phyloP scores from a whole-genome alignment of 192 early-diverging fungal genomes.

The Backusella liffmaniae region DNA sequence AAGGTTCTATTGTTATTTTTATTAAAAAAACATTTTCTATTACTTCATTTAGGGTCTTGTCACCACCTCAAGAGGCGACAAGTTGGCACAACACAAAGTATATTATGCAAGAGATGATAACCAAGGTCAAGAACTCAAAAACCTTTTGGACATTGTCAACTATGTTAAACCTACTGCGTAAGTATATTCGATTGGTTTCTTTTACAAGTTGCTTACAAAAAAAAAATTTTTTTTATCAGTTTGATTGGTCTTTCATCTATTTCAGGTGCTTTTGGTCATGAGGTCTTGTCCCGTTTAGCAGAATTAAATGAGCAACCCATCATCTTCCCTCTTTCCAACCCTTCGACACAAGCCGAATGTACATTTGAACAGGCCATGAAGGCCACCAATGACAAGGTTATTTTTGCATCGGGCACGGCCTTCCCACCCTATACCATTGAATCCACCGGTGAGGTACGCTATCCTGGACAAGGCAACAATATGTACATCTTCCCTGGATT shows the following conservation, averaged over 20 bases:
- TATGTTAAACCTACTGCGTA: conserved; percentile 82
- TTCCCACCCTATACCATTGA: conserved; percentile 84
- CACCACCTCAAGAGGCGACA: conserved; percentile 85
- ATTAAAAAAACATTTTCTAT: background rate
- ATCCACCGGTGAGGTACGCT: conserved; percentile 48
- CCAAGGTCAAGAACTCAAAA: conserved; percentile 68
- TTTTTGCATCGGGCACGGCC: conserved; percentile 95
- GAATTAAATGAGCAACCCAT: conserved; percentile 81
- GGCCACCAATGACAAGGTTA: conserved; percentile 80
- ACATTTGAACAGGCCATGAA: conserved; percentile 91
- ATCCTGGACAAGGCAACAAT: conserved; percentile 93
- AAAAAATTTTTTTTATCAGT: background rate
- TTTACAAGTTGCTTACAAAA: too few species aligned
- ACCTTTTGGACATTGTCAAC: conserved; percentile 75
- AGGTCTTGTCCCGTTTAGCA: conserved; percentile 74
- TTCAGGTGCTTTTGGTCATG: conserved; percentile 74
- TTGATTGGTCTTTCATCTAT: conserved; percentile 88
- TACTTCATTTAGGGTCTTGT: conserved; percentile 65
- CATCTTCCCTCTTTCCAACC: conserved; percentile 92
- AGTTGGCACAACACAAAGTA: conserved; percentile 76
- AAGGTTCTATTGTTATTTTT: background rate
- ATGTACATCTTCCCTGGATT: conserved; percentile 97
- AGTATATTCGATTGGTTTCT: background rate
- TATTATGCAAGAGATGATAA: conserved; percentile 91
- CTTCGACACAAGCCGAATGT: conserved; percentile 90